Evolutionary conservation across 192 early-diverging fungal species (phyloP).

Genomic region (Chytriomyces sp.): DNA sequence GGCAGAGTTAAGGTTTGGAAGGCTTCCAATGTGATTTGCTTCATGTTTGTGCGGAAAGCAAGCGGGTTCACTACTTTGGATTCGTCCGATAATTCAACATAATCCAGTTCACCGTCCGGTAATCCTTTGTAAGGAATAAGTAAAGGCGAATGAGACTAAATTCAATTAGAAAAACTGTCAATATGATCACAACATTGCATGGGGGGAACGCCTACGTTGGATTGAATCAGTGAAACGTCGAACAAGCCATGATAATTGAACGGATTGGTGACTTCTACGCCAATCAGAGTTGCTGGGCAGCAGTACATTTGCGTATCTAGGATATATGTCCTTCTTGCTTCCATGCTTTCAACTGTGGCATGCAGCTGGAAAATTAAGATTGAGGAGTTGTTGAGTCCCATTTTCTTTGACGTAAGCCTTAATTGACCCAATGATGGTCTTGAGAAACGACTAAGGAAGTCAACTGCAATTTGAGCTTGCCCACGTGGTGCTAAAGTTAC

Average conservation of each 20-base stretch:
- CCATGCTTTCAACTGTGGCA: constrained; percentile 33
- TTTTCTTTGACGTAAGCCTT: constrained; percentile 41
- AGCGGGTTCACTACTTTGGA: constrained; percentile 31
- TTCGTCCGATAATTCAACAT: constrained; percentile 20
- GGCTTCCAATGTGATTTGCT: constrained; percentile 35
- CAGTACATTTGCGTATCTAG: constrained; percentile 46
- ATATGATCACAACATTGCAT: neutral
- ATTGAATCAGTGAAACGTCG: constrained; percentile 35
- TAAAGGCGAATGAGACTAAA: neutral
- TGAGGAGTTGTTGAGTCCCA: constrained; percentile 45
- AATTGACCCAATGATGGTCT: constrained; percentile 30
- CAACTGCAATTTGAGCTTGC: constrained; percentile 27
- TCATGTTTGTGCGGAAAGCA: constrained; percentile 31
- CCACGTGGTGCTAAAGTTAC: constrained; percentile 21
- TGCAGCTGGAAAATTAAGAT: constrained; percentile 47
- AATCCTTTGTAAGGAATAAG: constrained; percentile 4
- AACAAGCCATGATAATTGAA: constrained; percentile 41
- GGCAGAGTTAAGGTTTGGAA: constrained; percentile 26
- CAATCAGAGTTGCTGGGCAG: constrained; percentile 36
- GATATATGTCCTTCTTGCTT: constrained; percentile 31
- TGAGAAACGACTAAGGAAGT: constrained; percentile 48
- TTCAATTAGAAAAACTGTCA: too few relatives aligned
- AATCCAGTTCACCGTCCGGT: constrained; percentile 9
- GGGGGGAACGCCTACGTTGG: neutral
- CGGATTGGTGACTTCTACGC: constrained; percentile 45